These are phyloP conservation scores for Penicillium sp. DNA, from an alignment of 2,329 filamentous ascomycete genomes.

Conservation along the genomic window DNA sequence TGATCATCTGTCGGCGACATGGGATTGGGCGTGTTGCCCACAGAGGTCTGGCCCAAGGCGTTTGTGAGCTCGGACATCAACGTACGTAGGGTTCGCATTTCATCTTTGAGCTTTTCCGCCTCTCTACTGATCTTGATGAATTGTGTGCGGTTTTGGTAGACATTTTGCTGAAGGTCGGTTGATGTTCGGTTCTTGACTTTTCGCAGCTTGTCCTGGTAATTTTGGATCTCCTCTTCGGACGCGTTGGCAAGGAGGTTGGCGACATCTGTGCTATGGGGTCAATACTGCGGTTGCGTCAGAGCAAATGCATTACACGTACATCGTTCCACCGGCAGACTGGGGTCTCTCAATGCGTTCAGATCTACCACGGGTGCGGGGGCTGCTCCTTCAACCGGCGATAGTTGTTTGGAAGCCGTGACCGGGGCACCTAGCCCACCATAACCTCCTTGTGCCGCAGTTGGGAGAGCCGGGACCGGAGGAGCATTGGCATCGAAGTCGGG, in stretches of 20 bases:
- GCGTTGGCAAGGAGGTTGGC: slow-evolving; percentile 71
- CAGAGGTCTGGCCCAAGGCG: slow-evolving; percentile 50
- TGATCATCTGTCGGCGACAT: slow-evolving; percentile 50
- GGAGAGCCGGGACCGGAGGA: slow-evolving; percentile 64
- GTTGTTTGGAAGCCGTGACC: slow-evolving; percentile 40
- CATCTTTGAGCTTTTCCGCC: slow-evolving; percentile 91
- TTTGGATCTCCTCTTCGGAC: slow-evolving; percentile 77
- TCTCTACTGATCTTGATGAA: slow-evolving; percentile 99
- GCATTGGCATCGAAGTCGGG: slow-evolving; percentile 63
- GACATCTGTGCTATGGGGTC: slow-evolving; percentile 34
- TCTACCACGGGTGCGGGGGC: slow-evolving; percentile 63
- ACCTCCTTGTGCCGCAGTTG: slow-evolving; percentile 53
- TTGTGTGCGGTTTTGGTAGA: slow-evolving; percentile 94
- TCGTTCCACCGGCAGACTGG: slow-evolving; percentile 71
- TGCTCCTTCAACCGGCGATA: slow-evolving; percentile 50
- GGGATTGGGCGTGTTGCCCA: slow-evolving; percentile 51
- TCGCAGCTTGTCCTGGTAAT: slow-evolving; percentile 70
- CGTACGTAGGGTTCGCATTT: slow-evolving; percentile 86
- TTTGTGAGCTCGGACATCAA: slow-evolving; percentile 89
- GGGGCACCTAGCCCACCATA: slow-evolving; percentile 49
- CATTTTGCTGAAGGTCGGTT: slow-evolving; percentile 83
- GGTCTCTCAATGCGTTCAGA: slow-evolving; percentile 70
- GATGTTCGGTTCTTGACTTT: slow-evolving; percentile 73
- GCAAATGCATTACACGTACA: slow-evolving; percentile 49
- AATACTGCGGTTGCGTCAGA: slow-evolving; percentile 11